Percentiles rank a stretch among this genome's conserved stretches.
Evolutionary conservation across 2,329 filamentous ascomycete genomes (phyloP).

Genomic region (Nothophaeocryptopus gaeumannii): DNA sequence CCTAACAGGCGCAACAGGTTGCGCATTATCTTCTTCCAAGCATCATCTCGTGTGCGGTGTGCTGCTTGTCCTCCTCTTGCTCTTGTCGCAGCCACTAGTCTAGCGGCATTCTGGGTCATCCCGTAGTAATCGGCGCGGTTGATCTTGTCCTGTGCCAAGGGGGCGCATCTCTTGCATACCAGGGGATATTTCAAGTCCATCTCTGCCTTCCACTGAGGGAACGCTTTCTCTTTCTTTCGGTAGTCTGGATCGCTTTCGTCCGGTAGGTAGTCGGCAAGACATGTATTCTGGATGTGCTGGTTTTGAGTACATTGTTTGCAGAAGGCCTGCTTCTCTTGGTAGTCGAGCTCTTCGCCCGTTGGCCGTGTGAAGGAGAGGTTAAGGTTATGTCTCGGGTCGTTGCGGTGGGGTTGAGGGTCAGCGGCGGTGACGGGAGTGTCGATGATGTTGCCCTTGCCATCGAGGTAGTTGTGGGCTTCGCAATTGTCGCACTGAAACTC

Average conservation of each 20-base stretch:
- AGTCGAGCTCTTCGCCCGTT: constrained; percentile 32
- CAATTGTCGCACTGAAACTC: constrained; percentile 75
- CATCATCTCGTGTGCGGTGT: constrained; percentile 50
- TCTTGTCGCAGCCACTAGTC: constrained; percentile 67
- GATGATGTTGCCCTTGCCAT: constrained; percentile 85
- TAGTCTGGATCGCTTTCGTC: constrained; percentile 65
- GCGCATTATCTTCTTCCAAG: constrained; percentile 33
- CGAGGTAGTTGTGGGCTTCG: constrained; percentile 84
- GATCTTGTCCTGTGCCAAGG: constrained; percentile 57
- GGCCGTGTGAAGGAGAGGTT: constrained; percentile 28
- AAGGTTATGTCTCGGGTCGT: not conserved
- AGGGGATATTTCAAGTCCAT: constrained; percentile 85
- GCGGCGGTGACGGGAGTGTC: constrained; percentile 68
- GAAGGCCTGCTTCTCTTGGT: constrained; percentile 50
- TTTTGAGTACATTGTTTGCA: constrained; percentile 85
- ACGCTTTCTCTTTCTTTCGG: constrained; percentile 62
- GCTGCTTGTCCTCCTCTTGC: constrained; percentile 28
- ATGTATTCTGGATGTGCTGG: constrained; percentile 74
- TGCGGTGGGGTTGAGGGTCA: constrained; percentile 16
- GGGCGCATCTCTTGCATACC: constrained; percentile 78
- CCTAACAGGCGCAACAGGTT: constrained; percentile 23
- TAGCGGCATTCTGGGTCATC: constrained; percentile 43
- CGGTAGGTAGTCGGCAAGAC: constrained; percentile 76
- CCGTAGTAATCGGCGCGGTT: constrained; percentile 34
- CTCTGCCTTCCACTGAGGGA: constrained; percentile 66